A percentile compares a stretch with the other conserved stretches of the same genome.
These are phyloP conservation scores for Leccinum subrobustum DNA, from an alignment of 1,284 basidiomycete genomes.

Conservation along the genomic window DNA sequence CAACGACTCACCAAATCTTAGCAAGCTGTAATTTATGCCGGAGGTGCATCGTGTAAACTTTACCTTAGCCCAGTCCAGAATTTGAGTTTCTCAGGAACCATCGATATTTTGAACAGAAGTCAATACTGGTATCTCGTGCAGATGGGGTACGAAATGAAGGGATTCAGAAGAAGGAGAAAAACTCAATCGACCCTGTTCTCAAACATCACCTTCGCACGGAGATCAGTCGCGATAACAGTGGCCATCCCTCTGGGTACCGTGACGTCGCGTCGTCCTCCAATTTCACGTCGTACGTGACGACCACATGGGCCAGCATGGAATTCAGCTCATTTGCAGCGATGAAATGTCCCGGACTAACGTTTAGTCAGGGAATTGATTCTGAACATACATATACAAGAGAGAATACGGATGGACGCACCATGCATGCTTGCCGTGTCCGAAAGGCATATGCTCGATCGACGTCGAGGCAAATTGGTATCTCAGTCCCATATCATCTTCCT, in stretches of 20 bases:
- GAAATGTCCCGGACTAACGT: constrained; percentile 16
- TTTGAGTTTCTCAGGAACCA: neutral
- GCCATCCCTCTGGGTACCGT: constrained; percentile 10
- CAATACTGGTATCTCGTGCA: neutral
- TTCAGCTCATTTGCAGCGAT: constrained; percentile 26
- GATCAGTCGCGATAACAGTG: neutral
- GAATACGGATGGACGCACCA: constrained; percentile 3
- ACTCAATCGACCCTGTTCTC: constrained; percentile 9
- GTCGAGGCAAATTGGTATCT: constrained; percentile 22
- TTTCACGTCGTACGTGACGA: constrained; percentile 33
- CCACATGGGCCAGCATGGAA: constrained; percentile 30
- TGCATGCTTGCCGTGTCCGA: constrained; percentile 18
- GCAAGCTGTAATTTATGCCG: too few species aligned
- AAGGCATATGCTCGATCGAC: constrained; percentile 4
- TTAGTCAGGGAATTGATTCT: neutral
- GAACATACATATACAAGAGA: neutral
- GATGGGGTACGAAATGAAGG: neutral
- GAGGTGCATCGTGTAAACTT: neutral
- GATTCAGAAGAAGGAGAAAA: neutral
- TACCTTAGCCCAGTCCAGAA: neutral
- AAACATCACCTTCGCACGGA: constrained; percentile 16
- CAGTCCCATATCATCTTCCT: constrained; percentile 8
- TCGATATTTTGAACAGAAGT: neutral
- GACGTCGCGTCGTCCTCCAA: constrained; percentile 26
- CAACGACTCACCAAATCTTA: neutral